Evolutionary conservation across 495 filamentous ascomycete species (phyloP).

Genomic region (Xylaria telfairii): DNA sequence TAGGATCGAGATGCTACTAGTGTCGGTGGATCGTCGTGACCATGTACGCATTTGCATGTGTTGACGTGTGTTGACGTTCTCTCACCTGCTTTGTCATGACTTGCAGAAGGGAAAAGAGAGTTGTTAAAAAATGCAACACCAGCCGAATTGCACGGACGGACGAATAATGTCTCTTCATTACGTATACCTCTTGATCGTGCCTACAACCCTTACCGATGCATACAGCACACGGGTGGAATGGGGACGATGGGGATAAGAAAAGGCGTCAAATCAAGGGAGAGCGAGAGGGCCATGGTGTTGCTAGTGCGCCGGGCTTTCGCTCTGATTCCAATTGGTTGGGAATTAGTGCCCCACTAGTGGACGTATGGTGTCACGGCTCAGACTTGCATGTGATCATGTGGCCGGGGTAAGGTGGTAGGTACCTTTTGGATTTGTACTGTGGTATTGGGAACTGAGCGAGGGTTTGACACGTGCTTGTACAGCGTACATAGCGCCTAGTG

Average conservation of each 20-base stretch:
- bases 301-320: not conserved
- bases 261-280: not conserved
- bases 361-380: slow-evolving; percentile 6
- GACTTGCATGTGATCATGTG: slow-evolving; percentile 23
- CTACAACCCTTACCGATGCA: not conserved
- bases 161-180: not conserved
- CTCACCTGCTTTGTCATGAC: not conserved
- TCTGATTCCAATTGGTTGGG: slow-evolving; percentile 5
- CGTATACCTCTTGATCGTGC: not conserved
- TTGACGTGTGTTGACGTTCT: not conserved
- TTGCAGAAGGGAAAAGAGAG: not conserved
- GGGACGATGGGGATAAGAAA: not conserved
- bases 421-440: not conserved
- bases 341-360: slow-evolving; percentile 4
- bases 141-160: not conserved
- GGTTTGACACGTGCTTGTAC: slow-evolving; percentile 22
- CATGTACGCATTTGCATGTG: not conserved
- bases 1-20: not conserved
- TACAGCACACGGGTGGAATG: not conserved
- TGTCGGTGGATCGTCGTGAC: not conserved
- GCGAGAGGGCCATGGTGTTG: not conserved
- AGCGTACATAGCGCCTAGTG: no score
- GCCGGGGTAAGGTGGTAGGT: not conserved
- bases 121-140: not conserved
- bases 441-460: not conserved